phyloP scores from a whole-genome alignment of 2,329 filamentous ascomycete genomes.

The Nannizzia gypsea region DNA sequence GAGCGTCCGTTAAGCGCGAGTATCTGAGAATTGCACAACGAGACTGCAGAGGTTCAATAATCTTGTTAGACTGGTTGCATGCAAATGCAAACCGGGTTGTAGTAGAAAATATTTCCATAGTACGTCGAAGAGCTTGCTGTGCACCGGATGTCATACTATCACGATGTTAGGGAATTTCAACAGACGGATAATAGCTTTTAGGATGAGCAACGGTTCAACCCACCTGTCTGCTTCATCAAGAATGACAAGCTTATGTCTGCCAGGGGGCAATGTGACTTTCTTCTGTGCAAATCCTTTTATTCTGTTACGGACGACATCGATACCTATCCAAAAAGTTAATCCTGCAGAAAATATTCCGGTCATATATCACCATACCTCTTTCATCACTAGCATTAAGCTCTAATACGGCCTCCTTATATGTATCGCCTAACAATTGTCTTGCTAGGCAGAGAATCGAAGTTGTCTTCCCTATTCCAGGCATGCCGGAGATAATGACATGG shows the following conservation, averaged over 20 bases:
- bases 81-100: conserved; percentile 96
- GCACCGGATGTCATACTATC: conserved; percentile 82
- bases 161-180: neutral
- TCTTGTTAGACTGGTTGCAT: conserved; percentile 98
- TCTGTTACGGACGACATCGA: conserved; percentile 90
- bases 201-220: neutral
- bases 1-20: conserved; percentile 78
- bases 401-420: conserved; percentile 93
- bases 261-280: conserved; percentile 85
- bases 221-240: conserved; percentile 88
- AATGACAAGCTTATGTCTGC: conserved; percentile 91
- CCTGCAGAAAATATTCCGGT: neutral
- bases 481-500: conserved; percentile 97
- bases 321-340: conserved; percentile 43
- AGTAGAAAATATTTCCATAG: conserved; percentile 97
- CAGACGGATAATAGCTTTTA: neutral
- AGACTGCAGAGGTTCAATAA: conserved; percentile 97
- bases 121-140: conserved; percentile 84
- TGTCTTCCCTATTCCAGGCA: conserved; percentile 98
- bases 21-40: conserved; percentile 93
- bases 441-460: conserved; percentile 90
- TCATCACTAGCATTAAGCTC: conserved; percentile 96
- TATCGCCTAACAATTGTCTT: conserved; percentile 76
- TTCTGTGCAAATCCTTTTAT: conserved; percentile 99
- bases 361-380: conserved; percentile 45